phyloP scores from a whole-genome alignment of 164 flowering plant species.

The Magnolia officinalis region DNA sequence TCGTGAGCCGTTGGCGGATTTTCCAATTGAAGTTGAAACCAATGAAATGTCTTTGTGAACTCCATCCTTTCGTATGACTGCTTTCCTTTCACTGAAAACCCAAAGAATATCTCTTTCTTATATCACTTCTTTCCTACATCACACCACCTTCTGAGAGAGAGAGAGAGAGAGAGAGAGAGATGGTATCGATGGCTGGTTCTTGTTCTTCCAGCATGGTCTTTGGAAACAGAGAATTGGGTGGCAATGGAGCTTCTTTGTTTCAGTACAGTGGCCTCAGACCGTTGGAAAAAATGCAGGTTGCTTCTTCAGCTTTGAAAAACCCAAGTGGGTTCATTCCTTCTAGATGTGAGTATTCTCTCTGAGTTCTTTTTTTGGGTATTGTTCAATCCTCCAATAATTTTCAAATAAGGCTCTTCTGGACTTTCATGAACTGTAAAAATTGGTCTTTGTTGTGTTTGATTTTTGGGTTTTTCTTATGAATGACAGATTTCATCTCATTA shows the following conservation, averaged over 20 bases:
- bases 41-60: constrained; percentile 18
- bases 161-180: constrained; percentile 15
- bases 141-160: background rate
- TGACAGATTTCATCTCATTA: no score
- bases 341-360: constrained; percentile 21
- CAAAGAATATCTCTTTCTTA: constrained; percentile 13
- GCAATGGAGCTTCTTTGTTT: constrained; percentile 28
- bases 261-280: constrained; percentile 41
- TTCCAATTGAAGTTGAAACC: constrained; percentile 14
- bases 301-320: constrained; percentile 13
- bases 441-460: background rate
- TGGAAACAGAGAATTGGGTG: constrained; percentile 22
- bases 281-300: constrained; percentile 23
- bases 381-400: background rate
- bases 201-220: constrained; percentile 26
- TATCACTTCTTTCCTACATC: background rate
- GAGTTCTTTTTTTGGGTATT: background rate
- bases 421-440: background rate
- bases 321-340: constrained; percentile 19
- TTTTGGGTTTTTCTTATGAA: no score
- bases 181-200: constrained; percentile 16
- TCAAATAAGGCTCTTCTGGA: background rate
- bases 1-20: constrained; percentile 12
- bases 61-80: constrained; percentile 15
- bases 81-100: background rate